Conservation (phyloP, 495 filamentous ascomycete genomes). For the Aspergillus leporis region DNA sequence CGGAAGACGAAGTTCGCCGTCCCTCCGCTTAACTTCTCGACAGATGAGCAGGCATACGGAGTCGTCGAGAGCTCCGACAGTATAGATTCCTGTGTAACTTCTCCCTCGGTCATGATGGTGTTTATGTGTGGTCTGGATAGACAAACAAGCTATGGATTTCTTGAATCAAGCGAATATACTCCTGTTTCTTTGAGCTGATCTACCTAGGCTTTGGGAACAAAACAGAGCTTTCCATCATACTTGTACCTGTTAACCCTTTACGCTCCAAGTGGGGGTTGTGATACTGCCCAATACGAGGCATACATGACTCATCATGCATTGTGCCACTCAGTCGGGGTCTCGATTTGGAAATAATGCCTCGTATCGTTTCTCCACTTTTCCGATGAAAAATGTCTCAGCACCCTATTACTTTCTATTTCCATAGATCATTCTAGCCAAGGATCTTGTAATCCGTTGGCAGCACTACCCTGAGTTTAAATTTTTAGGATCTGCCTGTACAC, state of each 20-base stretch:
- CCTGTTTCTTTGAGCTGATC: too few relatives aligned
- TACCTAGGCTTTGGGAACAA: not conserved
- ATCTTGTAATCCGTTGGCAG: too few relatives aligned
- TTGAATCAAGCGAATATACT: too few relatives aligned
- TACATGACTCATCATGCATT: slow-evolving; percentile 1
- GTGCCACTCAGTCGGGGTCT: not conserved
- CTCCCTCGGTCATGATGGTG: slow-evolving; percentile 9
- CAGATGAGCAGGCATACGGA: slow-evolving; percentile 49
- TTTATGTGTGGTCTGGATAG: not conserved
- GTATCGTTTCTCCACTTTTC: not conserved
- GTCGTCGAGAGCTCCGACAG: slow-evolving; percentile 31
- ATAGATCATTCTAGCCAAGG: too few relatives aligned
- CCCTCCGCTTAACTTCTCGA: slow-evolving; percentile 53
- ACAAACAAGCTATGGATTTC: not conserved
- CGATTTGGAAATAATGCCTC: not conserved
- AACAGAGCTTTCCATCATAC: not conserved
- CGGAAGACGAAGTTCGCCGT: slow-evolving; percentile 62
- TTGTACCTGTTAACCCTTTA: not conserved
- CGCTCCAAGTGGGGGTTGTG: not conserved
- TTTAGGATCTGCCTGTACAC: too few relatives aligned
- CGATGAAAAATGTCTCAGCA: too few relatives aligned
- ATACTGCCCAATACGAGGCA: not conserved
- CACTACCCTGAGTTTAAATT: too few relatives aligned
- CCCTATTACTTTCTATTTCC: too few relatives aligned
- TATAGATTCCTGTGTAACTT: slow-evolving; percentile 11